Evolutionary conservation across 768 basidiomycete genomes (phyloP), one percentile per base, ranked within the genome.

Genomic region (Pisolithus tinctorius): DNA sequence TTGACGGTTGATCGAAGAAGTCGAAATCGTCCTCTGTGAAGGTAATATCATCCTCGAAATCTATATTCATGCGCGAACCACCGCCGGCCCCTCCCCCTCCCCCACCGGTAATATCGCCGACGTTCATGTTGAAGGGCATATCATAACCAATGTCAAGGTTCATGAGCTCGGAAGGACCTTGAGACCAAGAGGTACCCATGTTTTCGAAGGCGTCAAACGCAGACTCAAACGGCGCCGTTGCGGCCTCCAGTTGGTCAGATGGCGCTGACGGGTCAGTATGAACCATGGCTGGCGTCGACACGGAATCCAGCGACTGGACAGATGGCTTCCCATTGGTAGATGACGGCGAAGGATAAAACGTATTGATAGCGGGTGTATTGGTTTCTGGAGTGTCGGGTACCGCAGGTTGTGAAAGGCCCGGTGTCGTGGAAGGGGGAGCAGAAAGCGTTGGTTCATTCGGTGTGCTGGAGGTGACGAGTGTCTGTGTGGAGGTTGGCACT

Each of bases 21-120:
- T 80, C 85, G 65, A 93, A 93, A 65, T 93, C 90, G 50, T 91
- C 90, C 47, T 93, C 90, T 0, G 90, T 91, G 45, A 68, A 66
- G 23, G 55, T 58, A 58, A 92, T 84, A 1, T 73, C 76, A 20
- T 81, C 78, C 31, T 83, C 81, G 48, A 79, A 79, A 40, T 79
- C 80, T 65, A 75, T 66, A 47, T 67, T 67, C 47, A 66, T 63
- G 37, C 58, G 64, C 5, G 51, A 62, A 30, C 61, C 53, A 40
- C 55, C 58, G 29, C 60, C 52, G 17, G 60, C 40, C 31, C 63
- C 58, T n/a, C 60, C 58, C 7, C 58, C 55, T 14, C 67, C 58
- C 29, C 64, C 65, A 4, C 63, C 52, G 11, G 69, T 65, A 14
- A 71, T 69, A 20, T 68, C 49, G 54, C 71, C 71, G 46, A 71